Base-by-base conservation (phyloP, 139 green algal species). In the Chlorella sorokiniana region DNA sequence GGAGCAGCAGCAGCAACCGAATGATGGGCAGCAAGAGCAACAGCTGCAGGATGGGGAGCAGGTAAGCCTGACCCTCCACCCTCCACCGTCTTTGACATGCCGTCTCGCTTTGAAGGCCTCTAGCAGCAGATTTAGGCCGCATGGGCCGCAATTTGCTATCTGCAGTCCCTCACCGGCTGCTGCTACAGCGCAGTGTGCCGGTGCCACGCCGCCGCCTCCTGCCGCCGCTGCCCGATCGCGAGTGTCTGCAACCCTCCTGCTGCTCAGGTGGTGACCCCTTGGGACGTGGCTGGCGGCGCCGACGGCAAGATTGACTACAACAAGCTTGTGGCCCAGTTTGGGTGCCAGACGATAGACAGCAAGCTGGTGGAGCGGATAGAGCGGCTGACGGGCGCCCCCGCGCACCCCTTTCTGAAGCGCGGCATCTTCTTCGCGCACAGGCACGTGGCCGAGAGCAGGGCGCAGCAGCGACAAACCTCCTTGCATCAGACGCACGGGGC, bases 221-320 rank as follows among this genome's bases (percentile, higher is more conserved):
- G 31, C 70, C 25, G 22, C 42, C 48, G 2, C 45, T 23, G 52
- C 25, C 37, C 33, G 29, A 8, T 3, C 51, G 8, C 22, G 1
- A 4, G 3, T 41, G 1, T 41, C 27, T 61, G 5, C 29, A 18
- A 37, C 8, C 10, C 4, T 29, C 29, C 33, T 38, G 22, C 23
- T 54, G 38, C 10, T 14, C 80, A 84, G 80, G 69, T 84, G 25
- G 56, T 87, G n/a, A 89, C 82, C 11, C 96, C 96, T 0, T 99
- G 96, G 96, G 94, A 95, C 52, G 96, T 99, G 10, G 85, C 76
- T 25, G 96, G 93, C 41, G 92, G 89, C 10, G 89, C 88, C 11
- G 96, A 98, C 44, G 95, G 94, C 45, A 94, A 92, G 38, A 97
- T 99, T 29, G 95, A 99, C 73, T 99, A 99, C 86, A 92, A 95